Evolutionary conservation across 345 rosid genomes (phyloP).

Genomic region (Bruguiera sexangula): DNA sequence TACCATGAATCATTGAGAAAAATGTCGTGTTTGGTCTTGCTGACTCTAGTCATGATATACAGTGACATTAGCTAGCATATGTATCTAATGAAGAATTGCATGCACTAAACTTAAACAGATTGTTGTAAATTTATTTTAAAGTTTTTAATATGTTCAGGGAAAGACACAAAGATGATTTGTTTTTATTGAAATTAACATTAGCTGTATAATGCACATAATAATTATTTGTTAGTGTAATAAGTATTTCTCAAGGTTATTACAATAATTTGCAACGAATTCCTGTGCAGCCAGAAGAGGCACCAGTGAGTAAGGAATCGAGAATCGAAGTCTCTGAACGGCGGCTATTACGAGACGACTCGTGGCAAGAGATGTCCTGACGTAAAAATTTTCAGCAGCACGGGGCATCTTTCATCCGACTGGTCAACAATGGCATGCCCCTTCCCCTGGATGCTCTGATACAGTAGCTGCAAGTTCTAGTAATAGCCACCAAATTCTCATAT

Average conservation of each 20-base stretch:
- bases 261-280: not conserved
- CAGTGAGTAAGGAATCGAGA: constrained; percentile 13
- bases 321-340: constrained; percentile 23
- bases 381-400: not conserved
- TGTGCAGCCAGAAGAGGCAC: not conserved
- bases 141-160: no score
- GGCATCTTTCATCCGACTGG: constrained; percentile 16
- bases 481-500: not conserved
- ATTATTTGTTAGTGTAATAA: not conserved
- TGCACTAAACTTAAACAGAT: no score
- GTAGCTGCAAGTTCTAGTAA: no score
- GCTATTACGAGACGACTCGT: constrained; percentile 51
- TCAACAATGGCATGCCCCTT: constrained; percentile 26
- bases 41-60: no score
- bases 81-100: no score
- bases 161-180: no score
- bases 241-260: not conserved
- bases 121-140: no score
- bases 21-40: no score
- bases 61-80: no score
- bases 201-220: no score
- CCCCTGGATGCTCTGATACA: not conserved
- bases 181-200: no score
- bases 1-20: no score
- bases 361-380: constrained; percentile 29